phyloP scores from a whole-genome alignment of 1,139 yeast species.

The Debaryomyces singareniensis region DNA sequence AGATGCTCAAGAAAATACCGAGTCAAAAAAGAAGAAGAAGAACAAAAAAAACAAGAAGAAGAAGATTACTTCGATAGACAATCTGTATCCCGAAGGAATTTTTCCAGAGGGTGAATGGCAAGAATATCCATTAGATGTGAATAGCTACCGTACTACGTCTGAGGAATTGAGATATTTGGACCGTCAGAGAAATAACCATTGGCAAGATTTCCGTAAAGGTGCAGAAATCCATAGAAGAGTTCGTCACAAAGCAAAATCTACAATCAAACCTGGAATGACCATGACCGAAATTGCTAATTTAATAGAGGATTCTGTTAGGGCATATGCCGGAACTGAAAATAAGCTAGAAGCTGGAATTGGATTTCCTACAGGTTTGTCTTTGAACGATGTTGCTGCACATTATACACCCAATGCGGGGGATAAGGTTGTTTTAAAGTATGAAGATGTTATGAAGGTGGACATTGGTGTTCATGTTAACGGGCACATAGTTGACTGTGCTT shows the following conservation, averaged over 20 bases:
- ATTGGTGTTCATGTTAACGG: slow-evolving; percentile 97
- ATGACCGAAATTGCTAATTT: slow-evolving; percentile 86
- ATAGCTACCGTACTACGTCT: slow-evolving; percentile 70
- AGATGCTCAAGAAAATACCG: slow-evolving; percentile 5
- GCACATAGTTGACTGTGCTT: slow-evolving; percentile 91
- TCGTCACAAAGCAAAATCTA: slow-evolving; percentile 68
- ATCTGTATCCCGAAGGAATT: slow-evolving; percentile 61
- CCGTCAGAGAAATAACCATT: slow-evolving; percentile 53
- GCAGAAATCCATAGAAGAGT: slow-evolving; percentile 95
- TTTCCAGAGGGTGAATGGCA: slow-evolving; percentile 90
- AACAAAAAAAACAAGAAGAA: slow-evolving; percentile 41
- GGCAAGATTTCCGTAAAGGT: slow-evolving; percentile 91
- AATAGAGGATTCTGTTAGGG: slow-evolving; percentile 80
- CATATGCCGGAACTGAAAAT: slow-evolving; percentile 61
- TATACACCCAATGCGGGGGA: slow-evolving; percentile 97
- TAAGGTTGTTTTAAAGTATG: slow-evolving; percentile 67
- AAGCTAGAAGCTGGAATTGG: slow-evolving; percentile 81
- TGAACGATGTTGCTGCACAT: slow-evolving; percentile 95
- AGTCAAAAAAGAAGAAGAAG: slow-evolving; percentile 36
- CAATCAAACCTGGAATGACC: slow-evolving; percentile 85
- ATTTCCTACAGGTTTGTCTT: slow-evolving; percentile 92
- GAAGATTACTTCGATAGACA: slow-evolving; percentile 52
- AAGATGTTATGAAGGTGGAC: slow-evolving; percentile 95
- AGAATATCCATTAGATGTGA: slow-evolving; percentile 67
- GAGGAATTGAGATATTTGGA: slow-evolving; percentile 83